phyloP scores from a whole-genome alignment of 345 rosid species.

The Hevea brasiliensis region DNA sequence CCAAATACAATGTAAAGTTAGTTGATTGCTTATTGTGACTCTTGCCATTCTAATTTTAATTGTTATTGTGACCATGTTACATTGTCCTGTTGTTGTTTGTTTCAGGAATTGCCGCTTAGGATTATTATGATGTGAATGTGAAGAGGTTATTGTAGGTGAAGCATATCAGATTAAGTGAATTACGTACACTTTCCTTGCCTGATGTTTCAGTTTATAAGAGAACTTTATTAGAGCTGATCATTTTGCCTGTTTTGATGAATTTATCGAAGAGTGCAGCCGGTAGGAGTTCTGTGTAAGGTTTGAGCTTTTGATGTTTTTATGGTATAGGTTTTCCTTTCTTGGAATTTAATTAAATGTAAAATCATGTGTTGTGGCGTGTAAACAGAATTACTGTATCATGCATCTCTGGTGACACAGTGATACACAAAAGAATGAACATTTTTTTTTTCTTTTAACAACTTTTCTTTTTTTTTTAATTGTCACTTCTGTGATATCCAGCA shows the following conservation, averaged over 20 bases:
- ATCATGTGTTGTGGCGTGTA: constrained; percentile 40
- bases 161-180: constrained; percentile 20
- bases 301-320: constrained; percentile 29
- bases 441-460: constrained; percentile 2
- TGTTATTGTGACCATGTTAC: background rate
- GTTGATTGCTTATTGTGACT: no score
- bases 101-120: constrained; percentile 57
- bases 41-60: background rate
- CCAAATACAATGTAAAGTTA: no score
- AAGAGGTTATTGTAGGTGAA: constrained; percentile 35
- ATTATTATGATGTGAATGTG: constrained; percentile 22
- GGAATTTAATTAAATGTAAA: constrained; percentile 45
- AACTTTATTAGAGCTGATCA: constrained; percentile 34
- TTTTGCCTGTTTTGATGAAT: constrained; percentile 35
- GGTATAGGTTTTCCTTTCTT: constrained; percentile 37
- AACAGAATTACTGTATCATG: constrained; percentile 37
- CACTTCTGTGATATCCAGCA: constrained; percentile 20
- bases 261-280: constrained; percentile 37
- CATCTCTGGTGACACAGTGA: constrained; percentile 27
- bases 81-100: background rate
- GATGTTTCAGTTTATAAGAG: constrained; percentile 27
- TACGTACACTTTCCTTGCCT: constrained; percentile 23
- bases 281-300: constrained; percentile 36
- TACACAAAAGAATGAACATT: constrained; percentile 14
- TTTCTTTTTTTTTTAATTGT: background rate